phyloP scores from a whole-genome alignment of 2,329 filamentous ascomycete species.

The Aspergillus hiratsukae region DNA sequence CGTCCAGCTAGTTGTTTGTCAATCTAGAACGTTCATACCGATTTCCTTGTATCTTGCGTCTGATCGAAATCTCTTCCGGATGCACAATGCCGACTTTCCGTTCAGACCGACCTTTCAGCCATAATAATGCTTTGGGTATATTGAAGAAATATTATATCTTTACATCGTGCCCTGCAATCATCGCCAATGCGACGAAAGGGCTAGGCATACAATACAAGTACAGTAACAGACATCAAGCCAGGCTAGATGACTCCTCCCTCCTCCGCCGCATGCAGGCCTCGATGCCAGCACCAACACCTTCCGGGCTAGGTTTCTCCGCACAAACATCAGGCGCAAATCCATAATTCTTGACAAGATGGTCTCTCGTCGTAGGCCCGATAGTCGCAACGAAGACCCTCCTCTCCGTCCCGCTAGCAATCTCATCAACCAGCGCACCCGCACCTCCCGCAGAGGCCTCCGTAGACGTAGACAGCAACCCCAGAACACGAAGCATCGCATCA shows the following conservation, averaged over 20 bases:
- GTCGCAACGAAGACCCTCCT: constrained; percentile 62
- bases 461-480: constrained; percentile 35
- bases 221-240: background rate
- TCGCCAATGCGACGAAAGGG: background rate
- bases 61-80: background rate
- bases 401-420: constrained; percentile 7
- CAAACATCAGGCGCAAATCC: constrained; percentile 53
- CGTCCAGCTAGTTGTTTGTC: background rate
- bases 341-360: constrained; percentile 55
- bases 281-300: constrained; percentile 71
- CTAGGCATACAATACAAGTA: background rate
- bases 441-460: background rate
- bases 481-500: constrained; percentile 54
- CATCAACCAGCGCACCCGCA: background rate
- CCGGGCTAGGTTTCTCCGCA: constrained; percentile 73
- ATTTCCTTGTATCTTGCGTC: background rate
- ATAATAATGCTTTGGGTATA: background rate
- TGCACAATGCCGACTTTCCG: background rate
- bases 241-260: background rate
- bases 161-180: background rate
- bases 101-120: background rate
- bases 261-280: constrained; percentile 38
- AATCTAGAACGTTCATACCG: background rate
- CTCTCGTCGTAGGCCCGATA: constrained; percentile 87
- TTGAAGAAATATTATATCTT: background rate